Evolutionary conservation across 1,284 basidiomycete species (phyloP).

Genomic region (Cryptococcus sp.): DNA sequence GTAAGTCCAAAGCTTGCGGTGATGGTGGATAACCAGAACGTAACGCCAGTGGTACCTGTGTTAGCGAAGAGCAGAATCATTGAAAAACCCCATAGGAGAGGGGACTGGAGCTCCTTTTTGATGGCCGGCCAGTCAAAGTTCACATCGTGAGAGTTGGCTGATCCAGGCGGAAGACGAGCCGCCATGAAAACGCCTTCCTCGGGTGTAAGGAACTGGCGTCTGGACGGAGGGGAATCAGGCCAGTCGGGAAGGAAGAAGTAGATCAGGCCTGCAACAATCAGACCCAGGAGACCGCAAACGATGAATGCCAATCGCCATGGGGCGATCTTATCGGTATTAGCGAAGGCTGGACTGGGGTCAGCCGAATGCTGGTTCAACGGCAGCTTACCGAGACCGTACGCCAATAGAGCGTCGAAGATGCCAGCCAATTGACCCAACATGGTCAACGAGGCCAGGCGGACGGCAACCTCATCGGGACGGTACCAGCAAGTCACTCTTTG

Average conservation of each 20-base stretch:
- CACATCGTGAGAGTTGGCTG: constrained; percentile 15
- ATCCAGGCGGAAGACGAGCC: constrained; percentile 24
- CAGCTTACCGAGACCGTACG: constrained; percentile 26
- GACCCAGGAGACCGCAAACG: constrained; percentile 15
- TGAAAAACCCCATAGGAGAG: constrained; percentile 8
- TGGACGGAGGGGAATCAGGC: constrained; percentile 17
- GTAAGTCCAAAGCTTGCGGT: too few species aligned
- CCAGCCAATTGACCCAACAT: constrained; percentile 25
- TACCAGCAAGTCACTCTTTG: constrained; percentile 32
- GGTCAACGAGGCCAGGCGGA: constrained; percentile 20
- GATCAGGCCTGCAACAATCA: constrained; percentile 12
- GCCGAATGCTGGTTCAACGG: too few species aligned
- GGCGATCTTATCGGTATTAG: constrained; percentile 14
- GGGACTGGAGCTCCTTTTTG: constrained; percentile 16
- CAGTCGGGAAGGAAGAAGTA: constrained; percentile 17
- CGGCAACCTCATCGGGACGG: constrained; percentile 34
- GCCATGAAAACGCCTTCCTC: constrained; percentile 26
- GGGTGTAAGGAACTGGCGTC: constrained; percentile 22
- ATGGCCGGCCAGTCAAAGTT: constrained; percentile 24
- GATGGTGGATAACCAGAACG: too few species aligned
- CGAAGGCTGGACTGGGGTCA: constrained; percentile 12
- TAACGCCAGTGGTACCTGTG: too few species aligned
- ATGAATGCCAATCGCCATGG: constrained; percentile 27
- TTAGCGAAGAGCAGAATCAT: too few species aligned
- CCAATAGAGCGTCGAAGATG: constrained; percentile 27